phyloP scores from a whole-genome alignment of 306 rosid species.

The Ammopiptanthus mongolicus region DNA sequence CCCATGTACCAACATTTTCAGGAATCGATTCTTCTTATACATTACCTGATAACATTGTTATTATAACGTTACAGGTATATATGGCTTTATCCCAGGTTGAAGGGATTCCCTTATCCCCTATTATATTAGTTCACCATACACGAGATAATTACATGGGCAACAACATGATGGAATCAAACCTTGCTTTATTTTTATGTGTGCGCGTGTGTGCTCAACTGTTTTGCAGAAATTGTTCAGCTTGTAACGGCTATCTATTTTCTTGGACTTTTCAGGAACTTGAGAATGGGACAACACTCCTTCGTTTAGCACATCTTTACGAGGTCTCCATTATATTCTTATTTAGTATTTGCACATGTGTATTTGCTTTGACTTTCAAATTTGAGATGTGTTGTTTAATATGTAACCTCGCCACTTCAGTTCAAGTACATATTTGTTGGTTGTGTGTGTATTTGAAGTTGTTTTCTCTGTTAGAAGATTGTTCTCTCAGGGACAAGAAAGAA shows the following conservation, averaged over 20 bases:
- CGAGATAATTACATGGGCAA: background rate
- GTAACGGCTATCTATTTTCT: background rate
- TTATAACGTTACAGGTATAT: conserved; percentile 64
- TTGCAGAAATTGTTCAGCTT: background rate
- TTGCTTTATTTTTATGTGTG: background rate
- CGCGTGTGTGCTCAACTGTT: background rate
- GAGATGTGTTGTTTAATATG: background rate
- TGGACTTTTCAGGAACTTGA: conserved; percentile 58
- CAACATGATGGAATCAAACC: background rate
- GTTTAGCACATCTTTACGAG: conserved; percentile 80
- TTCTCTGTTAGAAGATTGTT: background rate
- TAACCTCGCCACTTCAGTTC: background rate
- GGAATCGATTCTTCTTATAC: conserved; percentile 54
- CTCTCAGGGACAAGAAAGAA: background rate
- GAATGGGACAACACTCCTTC: conserved; percentile 57
- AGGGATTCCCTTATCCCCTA: background rate
- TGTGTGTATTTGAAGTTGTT: background rate
- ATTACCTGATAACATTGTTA: conserved; percentile 63
- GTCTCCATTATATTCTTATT: conserved; percentile 28
- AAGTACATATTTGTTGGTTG: background rate
- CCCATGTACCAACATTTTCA: conserved; percentile 49
- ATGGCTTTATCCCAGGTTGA: background rate
- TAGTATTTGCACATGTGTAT: background rate
- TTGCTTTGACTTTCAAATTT: background rate
- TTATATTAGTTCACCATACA: background rate